Percentiles rank a stretch among this genome's conserved stretches.
Conservation (phyloP, 1,139 yeast species). For the Groenewaldozyma sp. region DNA sequence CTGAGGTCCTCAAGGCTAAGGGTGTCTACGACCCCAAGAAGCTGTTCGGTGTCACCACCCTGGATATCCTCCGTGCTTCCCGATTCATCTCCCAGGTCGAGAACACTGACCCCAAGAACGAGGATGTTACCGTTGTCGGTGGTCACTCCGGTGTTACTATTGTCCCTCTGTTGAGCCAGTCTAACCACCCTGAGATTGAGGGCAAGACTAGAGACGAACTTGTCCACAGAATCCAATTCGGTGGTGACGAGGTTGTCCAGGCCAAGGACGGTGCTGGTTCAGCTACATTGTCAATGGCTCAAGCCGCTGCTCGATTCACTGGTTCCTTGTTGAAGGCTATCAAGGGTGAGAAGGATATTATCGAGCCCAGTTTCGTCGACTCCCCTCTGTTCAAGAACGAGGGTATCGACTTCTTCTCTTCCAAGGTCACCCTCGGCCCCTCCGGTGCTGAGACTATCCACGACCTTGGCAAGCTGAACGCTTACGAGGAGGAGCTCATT, state of each 20-base stretch:
- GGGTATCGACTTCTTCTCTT: slow-evolving; percentile 87
- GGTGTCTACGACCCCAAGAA: slow-evolving; percentile 71
- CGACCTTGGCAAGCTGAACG: slow-evolving; percentile 70
- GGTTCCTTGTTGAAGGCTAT: slow-evolving; percentile 37
- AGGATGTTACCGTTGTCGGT: slow-evolving; percentile 78
- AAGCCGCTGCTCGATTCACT: slow-evolving; percentile 80
- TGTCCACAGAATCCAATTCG: slow-evolving; percentile 85
- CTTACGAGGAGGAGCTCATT: slow-evolving; percentile 67
- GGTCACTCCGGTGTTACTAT: slow-evolving; percentile 97
- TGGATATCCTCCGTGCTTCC: slow-evolving; percentile 84
- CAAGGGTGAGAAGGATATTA: slow-evolving; percentile 38
- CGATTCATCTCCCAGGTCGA: slow-evolving; percentile 57
- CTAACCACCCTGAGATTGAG: slow-evolving; percentile 32
- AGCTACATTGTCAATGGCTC: slow-evolving; percentile 94
- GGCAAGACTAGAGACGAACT: slow-evolving; percentile 35
- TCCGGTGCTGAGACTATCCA: slow-evolving; percentile 71
- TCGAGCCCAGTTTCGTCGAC: slow-evolving; percentile 54
- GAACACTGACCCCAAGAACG: slow-evolving; percentile 42
- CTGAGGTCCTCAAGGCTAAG: slow-evolving; percentile 69
- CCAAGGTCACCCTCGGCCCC: slow-evolving; percentile 83
- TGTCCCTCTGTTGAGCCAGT: slow-evolving; percentile 72
- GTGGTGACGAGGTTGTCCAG: slow-evolving; percentile 94
- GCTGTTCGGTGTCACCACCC: slow-evolving; percentile 86
- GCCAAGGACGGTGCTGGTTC: slow-evolving; percentile 95
- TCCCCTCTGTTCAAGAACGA: slow-evolving; percentile 69